Percentiles rank a stretch among this genome's conserved stretches.
Evolutionary conservation across 164 flowering plant species (phyloP).

Genomic region (Platanus orientalis): DNA sequence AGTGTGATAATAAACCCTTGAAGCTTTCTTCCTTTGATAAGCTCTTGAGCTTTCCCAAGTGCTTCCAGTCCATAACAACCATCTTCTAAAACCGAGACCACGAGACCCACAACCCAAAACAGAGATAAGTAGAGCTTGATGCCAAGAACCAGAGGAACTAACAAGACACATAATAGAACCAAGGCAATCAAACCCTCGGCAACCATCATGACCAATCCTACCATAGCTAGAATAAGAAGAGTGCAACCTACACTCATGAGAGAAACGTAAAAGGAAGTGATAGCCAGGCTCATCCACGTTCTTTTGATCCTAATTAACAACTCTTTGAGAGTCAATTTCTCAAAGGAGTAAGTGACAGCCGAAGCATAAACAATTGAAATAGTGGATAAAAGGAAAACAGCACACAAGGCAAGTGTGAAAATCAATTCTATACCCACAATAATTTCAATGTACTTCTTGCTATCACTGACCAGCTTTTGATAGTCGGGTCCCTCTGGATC

Average conservation of each 20-base stretch:
- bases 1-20: slow-evolving; percentile 6
- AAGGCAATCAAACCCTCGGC: not conserved
- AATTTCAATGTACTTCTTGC: too few species aligned
- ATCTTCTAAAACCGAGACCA: slow-evolving; percentile 10
- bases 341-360: slow-evolving; percentile 4
- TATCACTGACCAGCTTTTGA: too few species aligned
- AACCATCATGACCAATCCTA: not conserved
- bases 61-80: not conserved
- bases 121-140: slow-evolving; percentile 2
- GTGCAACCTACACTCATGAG: slow-evolving; percentile 17
- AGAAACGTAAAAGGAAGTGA: slow-evolving; percentile 23
- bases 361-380: slow-evolving; percentile 18
- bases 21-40: slow-evolving; percentile 12
- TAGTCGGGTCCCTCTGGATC: too few species aligned
- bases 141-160: slow-evolving; percentile 8
- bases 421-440: not conserved
- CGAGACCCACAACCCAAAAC: slow-evolving; percentile 13
- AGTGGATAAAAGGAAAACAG: slow-evolving; percentile 3
- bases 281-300: slow-evolving; percentile 17
- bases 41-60: not conserved
- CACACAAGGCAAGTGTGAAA: not conserved
- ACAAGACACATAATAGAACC: not conserved
- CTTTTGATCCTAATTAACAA: slow-evolving; percentile 1
- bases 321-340: slow-evolving; percentile 16
- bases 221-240: not conserved